Evolutionary conservation across 2,329 filamentous ascomycete species (phyloP).

Genomic region (Penicillium griseofulvum): DNA sequence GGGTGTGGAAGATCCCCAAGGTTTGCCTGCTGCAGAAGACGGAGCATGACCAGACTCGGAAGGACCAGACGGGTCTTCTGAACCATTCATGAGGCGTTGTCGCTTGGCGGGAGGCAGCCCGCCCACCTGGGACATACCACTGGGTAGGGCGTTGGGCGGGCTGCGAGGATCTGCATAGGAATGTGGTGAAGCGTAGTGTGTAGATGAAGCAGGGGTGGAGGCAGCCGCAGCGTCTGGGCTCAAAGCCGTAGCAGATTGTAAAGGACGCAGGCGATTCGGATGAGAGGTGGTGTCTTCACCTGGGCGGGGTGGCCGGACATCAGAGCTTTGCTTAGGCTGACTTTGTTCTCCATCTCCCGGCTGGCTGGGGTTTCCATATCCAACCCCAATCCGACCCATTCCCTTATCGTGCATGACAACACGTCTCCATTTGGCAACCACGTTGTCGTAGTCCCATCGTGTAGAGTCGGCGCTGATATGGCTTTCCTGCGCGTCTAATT

Average conservation of each 20-base stretch:
- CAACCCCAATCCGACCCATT: slow-evolving; percentile 41
- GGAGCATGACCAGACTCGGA: slow-evolving; percentile 9
- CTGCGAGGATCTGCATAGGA: slow-evolving; percentile 27
- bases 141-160: slow-evolving; percentile 14
- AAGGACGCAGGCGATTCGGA: slow-evolving; percentile 23
- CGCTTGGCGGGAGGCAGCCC: slow-evolving; percentile 32
- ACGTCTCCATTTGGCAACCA: slow-evolving; percentile 50
- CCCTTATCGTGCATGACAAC: slow-evolving; percentile 47
- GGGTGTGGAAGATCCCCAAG: slow-evolving; percentile 20
- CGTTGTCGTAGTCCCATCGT: slow-evolving; percentile 49
- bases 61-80: slow-evolving; percentile 13
- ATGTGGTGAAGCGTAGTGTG: slow-evolving; percentile 33
- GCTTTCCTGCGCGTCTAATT: slow-evolving; percentile 38
- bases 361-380: slow-evolving; percentile 20
- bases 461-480: slow-evolving; percentile 34
- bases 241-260: slow-evolving; percentile 19
- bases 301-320: slow-evolving; percentile 20
- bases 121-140: slow-evolving; percentile 11
- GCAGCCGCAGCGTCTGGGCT: slow-evolving; percentile 30
- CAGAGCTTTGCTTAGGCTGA: slow-evolving; percentile 13
- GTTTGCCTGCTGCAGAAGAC: slow-evolving; percentile 7
- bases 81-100: slow-evolving; percentile 38
- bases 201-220: slow-evolving; percentile 27
- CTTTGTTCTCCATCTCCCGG: slow-evolving; percentile 12
- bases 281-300: slow-evolving; percentile 24